Evolutionary conservation across 2,329 filamentous ascomycete genomes (phyloP), one percentile per base, ranked within the genome.

Genomic region (Stachybotrys chlorohalonatus): DNA sequence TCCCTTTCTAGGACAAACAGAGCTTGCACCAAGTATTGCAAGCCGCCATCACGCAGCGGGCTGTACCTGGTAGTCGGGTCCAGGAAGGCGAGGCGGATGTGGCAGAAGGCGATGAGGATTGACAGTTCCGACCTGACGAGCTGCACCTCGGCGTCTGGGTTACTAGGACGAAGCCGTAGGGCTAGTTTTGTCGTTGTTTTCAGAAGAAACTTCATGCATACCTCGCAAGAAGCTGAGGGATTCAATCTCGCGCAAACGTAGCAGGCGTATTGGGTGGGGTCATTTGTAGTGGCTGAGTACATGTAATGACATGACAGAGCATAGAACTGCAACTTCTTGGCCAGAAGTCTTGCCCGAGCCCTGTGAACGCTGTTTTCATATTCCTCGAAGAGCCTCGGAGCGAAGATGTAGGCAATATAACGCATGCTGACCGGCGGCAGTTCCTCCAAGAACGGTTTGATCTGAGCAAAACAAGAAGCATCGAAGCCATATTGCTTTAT

Each of bases 381-480:
- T 4, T 70, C 62, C 3, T 66, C 61, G 1, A 68, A 59, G 31
- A 76, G 55, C 5, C 60, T 61, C 0, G 66, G 63, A 5, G 74
- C 56, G 51, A 74, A 68, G 1, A 68, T 57, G 7, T 72, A 65
- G 5, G 76, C 65, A 7, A 80, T 60, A 30, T 69, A 62, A 47
- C 68, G 69, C 7, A 74, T 60, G 7, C 78, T 76, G 0, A 66
- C 60, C 2, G 70, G 64, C 1, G 63, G 68, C 0, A 83, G 68
- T 17, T 66, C 63, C 47, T 75, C 70, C 3, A 76, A 64, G 54
- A 76, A 78, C 1, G 58, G 57, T 56, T 74, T 78, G 47, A 80
- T 60, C 51, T 80, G 78, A 39, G 74, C 71, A 54, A 81, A 80
- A 54, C 69, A 76, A 7, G 70, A 67, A 5, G 68, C 63, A n/a